Base-by-base conservation (phyloP, 2,329 filamentous ascomycete species). In the Bipolaris cookei region DNA sequence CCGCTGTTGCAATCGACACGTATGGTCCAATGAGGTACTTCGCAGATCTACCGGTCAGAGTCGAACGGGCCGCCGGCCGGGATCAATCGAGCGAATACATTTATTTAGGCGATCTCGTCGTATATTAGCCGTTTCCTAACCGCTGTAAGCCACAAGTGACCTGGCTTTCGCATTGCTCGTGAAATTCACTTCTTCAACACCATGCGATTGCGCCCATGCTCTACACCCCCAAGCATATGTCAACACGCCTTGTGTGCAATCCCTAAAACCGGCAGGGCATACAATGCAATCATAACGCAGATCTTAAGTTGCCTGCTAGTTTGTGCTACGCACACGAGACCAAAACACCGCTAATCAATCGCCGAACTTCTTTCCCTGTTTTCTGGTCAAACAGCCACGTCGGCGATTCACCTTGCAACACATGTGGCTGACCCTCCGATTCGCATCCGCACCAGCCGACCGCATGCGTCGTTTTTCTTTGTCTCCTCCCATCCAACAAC, bases 21-120 rank as follows among this genome's bases (percentile, higher is more conserved):
- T 34, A 38, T 25, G 16, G 46, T 25, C 51, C 46, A 51, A 60
- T 54, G 41, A 51, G 20, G 37, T 39, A 28, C 42, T 46, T 34
- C 41, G n/a, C 28, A 48, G 46, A 54, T 54, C 49, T 58, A 60
- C 54, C 51, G 58, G 58, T 58, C 41, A 51, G 43, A 34, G 42
- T 49, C 51, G 37, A 30, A 43, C 58, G 46, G 48, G 50, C 54
- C 54, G 58, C 43, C 25, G 38, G 44, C 54, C n/a, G 28, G 58
- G 58, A 47, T 52, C 18, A 10, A 38, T 48, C 32, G 45, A 21
- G 16, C 14, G 18, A 38, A 48, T 21, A 48, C 25, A 28, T 28
- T 28, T 28, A 28, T 45, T 21, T 42, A 48, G 25, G 43, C 32
- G n/a, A 23, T 47, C 28, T 45, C 25, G 25, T 28, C 25, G 18